Evolutionary conservation across 495 filamentous ascomycete species (phyloP).

Genomic region (Aspergillus saccharolyticus): DNA sequence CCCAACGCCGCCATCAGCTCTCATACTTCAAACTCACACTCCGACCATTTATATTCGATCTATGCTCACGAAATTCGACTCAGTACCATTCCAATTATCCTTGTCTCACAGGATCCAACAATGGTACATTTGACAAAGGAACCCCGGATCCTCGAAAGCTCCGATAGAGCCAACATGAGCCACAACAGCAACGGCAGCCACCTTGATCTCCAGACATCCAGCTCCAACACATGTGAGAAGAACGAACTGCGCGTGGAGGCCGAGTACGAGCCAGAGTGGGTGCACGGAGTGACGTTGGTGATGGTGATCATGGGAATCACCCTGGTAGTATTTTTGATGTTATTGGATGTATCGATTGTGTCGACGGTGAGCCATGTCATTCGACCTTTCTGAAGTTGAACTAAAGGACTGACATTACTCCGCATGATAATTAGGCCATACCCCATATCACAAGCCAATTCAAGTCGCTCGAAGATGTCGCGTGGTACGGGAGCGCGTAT

Average conservation of each 20-base stretch:
- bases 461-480: conserved; percentile 37
- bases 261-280: neutral
- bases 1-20: too few species aligned
- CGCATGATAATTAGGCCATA: too few species aligned
- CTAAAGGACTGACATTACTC: too few species aligned
- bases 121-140: neutral
- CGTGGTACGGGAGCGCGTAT: conserved; percentile 46
- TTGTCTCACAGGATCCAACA: too few species aligned
- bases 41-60: too few species aligned
- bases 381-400: too few species aligned
- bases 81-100: too few species aligned
- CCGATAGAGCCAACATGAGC: neutral
- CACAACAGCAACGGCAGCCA: neutral
- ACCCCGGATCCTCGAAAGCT: neutral
- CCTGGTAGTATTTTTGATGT: conserved; percentile 40
- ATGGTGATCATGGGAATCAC: conserved; percentile 18
- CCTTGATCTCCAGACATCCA: neutral
- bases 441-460: conserved; percentile 41
- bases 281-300: neutral
- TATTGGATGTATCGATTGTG: conserved; percentile 49
- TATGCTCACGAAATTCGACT: too few species aligned
- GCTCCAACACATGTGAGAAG: neutral
- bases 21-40: neutral
- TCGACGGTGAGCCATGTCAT: conserved; percentile 39
- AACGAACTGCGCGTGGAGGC: too few species aligned